Conservation (phyloP, 768 basidiomycete genomes). For the Suillus bovinus region DNA sequence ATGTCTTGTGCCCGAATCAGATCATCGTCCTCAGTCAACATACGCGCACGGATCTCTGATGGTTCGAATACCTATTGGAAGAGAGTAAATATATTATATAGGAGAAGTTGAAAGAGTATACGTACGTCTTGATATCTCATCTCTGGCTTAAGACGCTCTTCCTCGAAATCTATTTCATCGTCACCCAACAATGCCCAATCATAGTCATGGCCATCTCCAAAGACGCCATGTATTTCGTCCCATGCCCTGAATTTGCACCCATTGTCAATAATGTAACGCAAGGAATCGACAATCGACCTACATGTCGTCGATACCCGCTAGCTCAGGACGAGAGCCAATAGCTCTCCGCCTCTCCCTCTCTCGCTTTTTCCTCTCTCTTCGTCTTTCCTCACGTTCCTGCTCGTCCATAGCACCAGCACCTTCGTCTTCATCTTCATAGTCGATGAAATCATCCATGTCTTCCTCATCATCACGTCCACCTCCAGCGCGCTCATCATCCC, state of each 20-base stretch:
- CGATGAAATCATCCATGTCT: conserved; percentile 75
- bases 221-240: conserved; percentile 95
- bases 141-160: conserved; percentile 59
- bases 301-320: conserved; percentile 83
- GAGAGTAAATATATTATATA: conserved; percentile 9
- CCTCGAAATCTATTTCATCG: conserved; percentile 54
- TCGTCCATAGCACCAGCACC: conserved; percentile 79
- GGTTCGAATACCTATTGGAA: conserved; percentile 89
- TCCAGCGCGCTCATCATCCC: conserved; percentile 73
- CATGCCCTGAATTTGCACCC: conserved; percentile 63
- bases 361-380: conserved; percentile 62
- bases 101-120: conserved; percentile 12
- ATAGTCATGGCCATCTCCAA: conserved; percentile 95
- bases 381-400: conserved; percentile 72
- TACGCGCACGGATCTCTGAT: conserved; percentile 85
- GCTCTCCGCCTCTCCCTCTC: conserved; percentile 68
- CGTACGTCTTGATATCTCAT: conserved; percentile 85
- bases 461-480: conserved; percentile 54
- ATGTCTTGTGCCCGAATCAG: conserved; percentile 87
- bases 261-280: conserved; percentile 10
- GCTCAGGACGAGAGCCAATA: conserved; percentile 64
- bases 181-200: conserved; percentile 92
- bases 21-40: conserved; percentile 93
- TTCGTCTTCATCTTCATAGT: conserved; percentile 79
- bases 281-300: conserved; percentile 39